A percentile compares a stretch with the other conserved stretches of the same genome.
These are phyloP conservation scores for Trichophyton simii DNA, from an alignment of 2,329 filamentous ascomycete genomes.

Conservation along the genomic window DNA sequence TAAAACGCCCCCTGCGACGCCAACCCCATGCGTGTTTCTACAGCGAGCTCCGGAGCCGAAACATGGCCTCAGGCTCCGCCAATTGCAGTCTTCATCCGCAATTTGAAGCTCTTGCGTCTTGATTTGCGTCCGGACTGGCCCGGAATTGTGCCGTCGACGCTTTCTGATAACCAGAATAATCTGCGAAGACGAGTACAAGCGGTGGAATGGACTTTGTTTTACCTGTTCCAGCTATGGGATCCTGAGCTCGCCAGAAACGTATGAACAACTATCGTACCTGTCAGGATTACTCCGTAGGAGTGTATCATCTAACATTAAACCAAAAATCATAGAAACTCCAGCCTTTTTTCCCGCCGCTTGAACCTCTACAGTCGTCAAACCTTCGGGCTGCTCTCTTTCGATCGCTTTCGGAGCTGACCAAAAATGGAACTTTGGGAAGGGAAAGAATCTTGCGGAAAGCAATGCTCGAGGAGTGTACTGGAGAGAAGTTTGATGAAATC, in stretches of 20 bases:
- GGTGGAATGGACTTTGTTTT: conserved; percentile 84
- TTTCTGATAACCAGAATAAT: conserved; percentile 57
- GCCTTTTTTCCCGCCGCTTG: conserved; percentile 79
- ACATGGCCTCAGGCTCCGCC: conserved; percentile 38
- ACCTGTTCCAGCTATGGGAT: conserved; percentile 76
- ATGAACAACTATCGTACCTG: conserved; percentile 17
- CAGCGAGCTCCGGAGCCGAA: conserved; percentile 10
- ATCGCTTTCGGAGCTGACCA: conserved; percentile 73
- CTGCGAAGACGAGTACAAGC: conserved; percentile 72
- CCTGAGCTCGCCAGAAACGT: conserved; percentile 61
- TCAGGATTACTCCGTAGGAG: background rate
- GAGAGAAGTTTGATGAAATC: conserved; percentile 78
- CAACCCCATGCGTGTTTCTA: background rate
- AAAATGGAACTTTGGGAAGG: conserved; percentile 66
- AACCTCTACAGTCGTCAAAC: conserved; percentile 82
- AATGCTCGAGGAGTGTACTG: conserved; percentile 93
- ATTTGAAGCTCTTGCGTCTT: conserved; percentile 69
- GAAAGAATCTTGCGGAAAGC: conserved; percentile 78
- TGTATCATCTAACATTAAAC: conserved; percentile 5
- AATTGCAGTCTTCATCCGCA: conserved; percentile 62
- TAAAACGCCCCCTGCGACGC: background rate
- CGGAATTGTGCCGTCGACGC: conserved; percentile 54
- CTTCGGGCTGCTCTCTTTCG: conserved; percentile 73
- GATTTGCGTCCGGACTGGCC: conserved; percentile 71
- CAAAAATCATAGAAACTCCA: conserved; percentile 55